Percentiles rank a stretch among this genome's conserved stretches.
Evolutionary conservation across 2,329 filamentous ascomycete species (phyloP).

Genomic region (Cryphonectria carpinicola): DNA sequence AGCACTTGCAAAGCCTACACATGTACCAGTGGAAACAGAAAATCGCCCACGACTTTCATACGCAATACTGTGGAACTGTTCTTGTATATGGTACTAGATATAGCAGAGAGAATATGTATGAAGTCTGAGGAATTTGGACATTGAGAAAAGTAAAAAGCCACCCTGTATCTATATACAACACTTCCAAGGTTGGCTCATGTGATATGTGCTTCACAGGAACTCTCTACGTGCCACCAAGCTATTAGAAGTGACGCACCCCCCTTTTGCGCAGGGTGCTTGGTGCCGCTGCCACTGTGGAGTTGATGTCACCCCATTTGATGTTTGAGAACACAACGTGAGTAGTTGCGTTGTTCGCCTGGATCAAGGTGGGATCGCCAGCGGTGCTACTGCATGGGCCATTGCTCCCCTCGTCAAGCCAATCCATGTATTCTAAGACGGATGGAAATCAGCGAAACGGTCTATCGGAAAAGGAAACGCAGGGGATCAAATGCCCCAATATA

Average conservation of each 20-base stretch:
- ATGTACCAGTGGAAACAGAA: not conserved
- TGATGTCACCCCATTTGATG: slow-evolving; percentile 58
- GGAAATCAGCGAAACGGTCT: not conserved
- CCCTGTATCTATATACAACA: not conserved
- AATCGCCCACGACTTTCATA: not conserved
- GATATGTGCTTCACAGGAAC: not conserved
- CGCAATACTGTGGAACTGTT: not conserved
- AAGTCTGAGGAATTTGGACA: not conserved
- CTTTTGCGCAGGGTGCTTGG: not conserved
- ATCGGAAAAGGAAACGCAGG: not conserved
- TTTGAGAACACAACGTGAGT: slow-evolving; percentile 53
- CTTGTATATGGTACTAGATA: not conserved
- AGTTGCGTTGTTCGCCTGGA: slow-evolving; percentile 45
- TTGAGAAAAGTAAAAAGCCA: not conserved
- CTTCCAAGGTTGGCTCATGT: not conserved
- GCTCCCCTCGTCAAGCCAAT: slow-evolving; percentile 52
- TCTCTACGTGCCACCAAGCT: no score
- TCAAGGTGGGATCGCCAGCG: slow-evolving; percentile 51
- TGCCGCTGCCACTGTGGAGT: slow-evolving; percentile 41
- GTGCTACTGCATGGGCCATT: slow-evolving; percentile 53
- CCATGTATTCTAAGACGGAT: slow-evolving; percentile 44
- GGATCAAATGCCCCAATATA: not conserved
- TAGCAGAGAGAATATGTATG: not conserved
- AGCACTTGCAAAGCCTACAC: slow-evolving; percentile 13
- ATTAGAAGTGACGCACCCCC: not conserved